Conservation (phyloP, 441 rosid species). For the Erysimum cheiri region DNA sequence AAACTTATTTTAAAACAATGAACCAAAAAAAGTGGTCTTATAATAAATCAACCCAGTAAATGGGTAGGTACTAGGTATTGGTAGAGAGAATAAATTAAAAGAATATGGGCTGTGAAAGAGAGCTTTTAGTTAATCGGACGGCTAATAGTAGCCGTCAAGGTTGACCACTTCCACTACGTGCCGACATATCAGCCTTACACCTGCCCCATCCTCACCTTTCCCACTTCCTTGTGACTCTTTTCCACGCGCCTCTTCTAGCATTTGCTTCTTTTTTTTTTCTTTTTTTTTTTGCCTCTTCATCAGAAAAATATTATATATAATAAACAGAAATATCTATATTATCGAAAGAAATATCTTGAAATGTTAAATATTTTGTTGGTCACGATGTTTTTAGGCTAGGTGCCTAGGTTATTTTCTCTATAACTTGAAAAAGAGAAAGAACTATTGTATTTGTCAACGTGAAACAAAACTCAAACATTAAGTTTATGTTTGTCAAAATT, state of each 20-base stretch:
- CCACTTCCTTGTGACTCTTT: slow-evolving; percentile 22
- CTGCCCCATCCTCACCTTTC: slow-evolving; percentile 31
- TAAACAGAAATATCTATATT: not conserved
- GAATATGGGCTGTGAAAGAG: slow-evolving; percentile 31
- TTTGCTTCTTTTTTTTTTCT: not conserved
- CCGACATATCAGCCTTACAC: slow-evolving; percentile 35
- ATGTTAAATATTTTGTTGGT: slow-evolving; percentile 1
- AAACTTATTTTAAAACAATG: too few species aligned
- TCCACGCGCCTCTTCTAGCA: slow-evolving; percentile 33
- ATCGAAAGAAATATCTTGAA: not conserved
- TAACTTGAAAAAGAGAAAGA: not conserved
- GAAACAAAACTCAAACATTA: not conserved
- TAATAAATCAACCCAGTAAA: slow-evolving; percentile 1
- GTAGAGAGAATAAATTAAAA: slow-evolving; percentile 21
- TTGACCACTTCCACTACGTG: slow-evolving; percentile 44
- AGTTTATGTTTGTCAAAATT: not conserved
- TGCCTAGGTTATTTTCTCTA: not conserved
- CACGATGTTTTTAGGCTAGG: not conserved
- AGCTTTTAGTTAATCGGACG: slow-evolving; percentile 40
- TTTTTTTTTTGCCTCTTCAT: slow-evolving; percentile 11
- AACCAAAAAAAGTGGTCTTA: not conserved
- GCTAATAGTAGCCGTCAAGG: slow-evolving; percentile 42
- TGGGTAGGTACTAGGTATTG: slow-evolving; percentile 43
- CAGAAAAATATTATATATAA: not conserved
- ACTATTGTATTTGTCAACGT: not conserved